Conservation (phyloP, 768 basidiomycete species). For the Rhodosporidiobolus sp. region DNA sequence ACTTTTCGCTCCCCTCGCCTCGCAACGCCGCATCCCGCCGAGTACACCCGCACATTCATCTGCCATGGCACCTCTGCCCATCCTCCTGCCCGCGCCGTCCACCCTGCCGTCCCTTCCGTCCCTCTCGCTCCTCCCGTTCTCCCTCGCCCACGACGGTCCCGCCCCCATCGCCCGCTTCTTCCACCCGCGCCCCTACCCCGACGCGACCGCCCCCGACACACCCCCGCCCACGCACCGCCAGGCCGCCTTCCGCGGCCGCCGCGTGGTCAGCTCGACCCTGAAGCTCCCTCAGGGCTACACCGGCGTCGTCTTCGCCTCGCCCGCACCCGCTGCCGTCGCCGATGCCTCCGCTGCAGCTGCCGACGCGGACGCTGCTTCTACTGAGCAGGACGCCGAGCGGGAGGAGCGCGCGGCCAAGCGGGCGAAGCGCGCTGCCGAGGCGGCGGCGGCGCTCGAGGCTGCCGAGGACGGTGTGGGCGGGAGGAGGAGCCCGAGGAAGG, state of each 20-base stretch:
- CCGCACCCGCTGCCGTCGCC: not conserved
- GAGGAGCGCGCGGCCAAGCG: constrained; percentile 19
- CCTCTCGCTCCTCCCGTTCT: constrained; percentile 30
- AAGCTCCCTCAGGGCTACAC: constrained; percentile 6
- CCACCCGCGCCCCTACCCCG: constrained; percentile 18
- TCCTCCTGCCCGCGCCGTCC: not conserved
- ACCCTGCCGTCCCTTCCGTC: not conserved
- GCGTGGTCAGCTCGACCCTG: not conserved
- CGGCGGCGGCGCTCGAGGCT: not conserved
- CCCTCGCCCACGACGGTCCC: constrained; percentile 21
- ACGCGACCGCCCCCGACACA: not conserved
- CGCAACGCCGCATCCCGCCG: no score
- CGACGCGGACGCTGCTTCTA: not conserved
- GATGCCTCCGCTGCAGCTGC: not conserved
- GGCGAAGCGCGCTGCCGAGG: not conserved
- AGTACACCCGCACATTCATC: not conserved
- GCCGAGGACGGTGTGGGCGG: not conserved
- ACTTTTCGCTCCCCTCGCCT: no score
- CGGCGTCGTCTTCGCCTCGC: constrained; percentile 14
- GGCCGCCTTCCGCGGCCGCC: constrained; percentile 20
- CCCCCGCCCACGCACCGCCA: not conserved
- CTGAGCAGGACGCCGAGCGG: not conserved
- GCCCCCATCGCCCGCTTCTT: constrained; percentile 28
- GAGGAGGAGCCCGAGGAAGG: constrained; percentile 17
- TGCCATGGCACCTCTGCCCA: not conserved